Percentiles rank a stretch among this genome's conserved stretches.
Conservation (phyloP, 73 alveolate species). For the Paramecium biaurelia region DNA sequence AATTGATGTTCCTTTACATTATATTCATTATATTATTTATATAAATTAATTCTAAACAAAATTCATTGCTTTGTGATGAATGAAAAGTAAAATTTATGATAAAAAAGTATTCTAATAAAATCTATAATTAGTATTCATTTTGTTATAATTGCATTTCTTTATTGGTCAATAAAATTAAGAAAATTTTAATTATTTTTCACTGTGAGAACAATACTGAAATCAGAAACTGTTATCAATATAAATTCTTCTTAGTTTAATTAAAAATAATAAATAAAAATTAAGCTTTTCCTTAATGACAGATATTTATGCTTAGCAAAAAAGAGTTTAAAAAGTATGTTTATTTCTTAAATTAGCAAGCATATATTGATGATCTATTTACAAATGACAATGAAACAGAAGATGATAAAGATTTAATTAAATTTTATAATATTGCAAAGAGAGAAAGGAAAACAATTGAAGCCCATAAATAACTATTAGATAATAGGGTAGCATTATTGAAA, state of each 20-base stretch:
- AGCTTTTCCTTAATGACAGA: not conserved
- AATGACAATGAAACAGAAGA: conserved; percentile 31
- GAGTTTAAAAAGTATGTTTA: not conserved
- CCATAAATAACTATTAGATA: conserved; percentile 72
- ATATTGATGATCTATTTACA: conserved; percentile 42
- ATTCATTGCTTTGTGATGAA: no score
- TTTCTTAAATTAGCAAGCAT: not conserved
- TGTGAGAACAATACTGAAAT: not conserved
- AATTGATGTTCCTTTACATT: no score
- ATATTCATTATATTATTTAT: no score
- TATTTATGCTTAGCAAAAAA: not conserved
- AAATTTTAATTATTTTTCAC: no score
- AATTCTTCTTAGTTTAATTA: not conserved
- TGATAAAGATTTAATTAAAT: not conserved
- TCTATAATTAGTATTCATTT: no score
- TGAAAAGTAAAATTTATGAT: no score
- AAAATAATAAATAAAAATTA: not conserved
- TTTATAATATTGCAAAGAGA: conserved; percentile 48
- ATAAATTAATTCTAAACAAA: no score
- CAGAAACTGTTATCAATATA: not conserved
- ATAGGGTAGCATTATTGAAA: conserved; percentile 75
- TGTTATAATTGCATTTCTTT: no score
- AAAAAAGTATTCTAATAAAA: no score
- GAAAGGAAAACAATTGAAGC: conserved; percentile 74
- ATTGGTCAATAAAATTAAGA: no score